These are phyloP conservation scores for Psilocybe tampanensis DNA, from an alignment of 768 basidiomycete species.

Conservation along the genomic window DNA sequence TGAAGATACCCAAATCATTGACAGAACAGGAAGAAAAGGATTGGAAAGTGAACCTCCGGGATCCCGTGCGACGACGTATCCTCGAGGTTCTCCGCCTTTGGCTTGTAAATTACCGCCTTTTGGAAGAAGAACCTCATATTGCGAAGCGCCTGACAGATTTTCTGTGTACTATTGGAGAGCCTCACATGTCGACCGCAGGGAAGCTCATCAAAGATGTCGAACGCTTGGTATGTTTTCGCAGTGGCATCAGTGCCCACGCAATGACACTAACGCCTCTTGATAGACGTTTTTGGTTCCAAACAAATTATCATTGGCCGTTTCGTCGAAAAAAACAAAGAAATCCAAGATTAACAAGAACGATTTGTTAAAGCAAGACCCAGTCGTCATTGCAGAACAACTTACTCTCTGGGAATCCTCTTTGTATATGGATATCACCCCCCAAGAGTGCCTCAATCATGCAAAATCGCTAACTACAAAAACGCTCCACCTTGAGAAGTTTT, in stretches of 20 bases:
- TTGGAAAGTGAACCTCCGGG: constrained; percentile 66
- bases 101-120: constrained; percentile 61
- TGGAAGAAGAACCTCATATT: constrained; percentile 68
- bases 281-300: constrained; percentile 45
- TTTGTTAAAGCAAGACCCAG: constrained; percentile 63
- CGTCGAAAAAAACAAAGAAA: constrained; percentile 42
- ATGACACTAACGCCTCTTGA: constrained; percentile 9
- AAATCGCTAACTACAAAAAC: constrained; percentile 40
- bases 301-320: constrained; percentile 22
- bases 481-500: constrained; percentile 54
- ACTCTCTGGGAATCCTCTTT: constrained; percentile 72
- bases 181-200: constrained; percentile 46
- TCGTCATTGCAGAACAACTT: constrained; percentile 79
- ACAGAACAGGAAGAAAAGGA: constrained; percentile 54
- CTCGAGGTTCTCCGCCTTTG: constrained; percentile 59
- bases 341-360: constrained; percentile 59
- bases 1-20: constrained; percentile 52
- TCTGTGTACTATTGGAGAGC: constrained; percentile 43
- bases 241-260: neutral
- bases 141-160: constrained; percentile 60
- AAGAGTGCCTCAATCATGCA: constrained; percentile 74
- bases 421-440: constrained; percentile 69
- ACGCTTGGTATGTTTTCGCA: constrained; percentile 46
- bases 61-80: constrained; percentile 64
- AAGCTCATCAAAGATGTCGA: constrained; percentile 55